A percentile compares a stretch with the other conserved stretches of the same genome.
Conservation (phyloP, 1,284 basidiomycete species). For the Trichosporon inkin region DNA sequence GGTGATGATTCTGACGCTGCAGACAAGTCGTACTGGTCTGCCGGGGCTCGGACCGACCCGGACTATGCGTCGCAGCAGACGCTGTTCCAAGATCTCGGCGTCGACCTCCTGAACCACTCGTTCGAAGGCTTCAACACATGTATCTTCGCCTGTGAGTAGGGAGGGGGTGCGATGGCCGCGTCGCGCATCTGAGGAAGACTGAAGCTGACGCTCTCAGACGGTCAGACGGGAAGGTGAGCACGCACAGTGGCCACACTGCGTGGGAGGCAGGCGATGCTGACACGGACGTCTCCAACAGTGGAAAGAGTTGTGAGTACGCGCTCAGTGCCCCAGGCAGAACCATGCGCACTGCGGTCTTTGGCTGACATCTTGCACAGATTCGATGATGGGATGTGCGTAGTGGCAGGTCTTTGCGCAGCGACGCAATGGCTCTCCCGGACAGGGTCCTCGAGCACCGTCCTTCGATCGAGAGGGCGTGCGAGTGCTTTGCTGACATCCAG, state of each 20-base stretch:
- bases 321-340: background rate
- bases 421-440: slow-evolving; percentile 16
- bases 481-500: slow-evolving; percentile 54
- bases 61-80: slow-evolving; percentile 89
- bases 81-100: slow-evolving; percentile 88
- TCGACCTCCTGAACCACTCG: slow-evolving; percentile 88
- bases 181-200: background rate
- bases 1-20: background rate
- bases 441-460: background rate
- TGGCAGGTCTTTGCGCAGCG: background rate
- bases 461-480: too few species aligned
- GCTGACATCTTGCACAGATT: slow-evolving; percentile 48
- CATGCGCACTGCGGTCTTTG: background rate
- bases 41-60: slow-evolving; percentile 78
- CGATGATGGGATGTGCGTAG: slow-evolving; percentile 96
- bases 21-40: slow-evolving; percentile 95
- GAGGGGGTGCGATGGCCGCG: background rate
- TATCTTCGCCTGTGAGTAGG: slow-evolving; percentile 86
- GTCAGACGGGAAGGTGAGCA: slow-evolving; percentile 47
- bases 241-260: background rate
- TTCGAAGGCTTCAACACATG: slow-evolving; percentile 97
- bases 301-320: slow-evolving; percentile 45
- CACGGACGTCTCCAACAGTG: slow-evolving; percentile 25
- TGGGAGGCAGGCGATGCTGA: slow-evolving; percentile 6
- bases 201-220: slow-evolving; percentile 33